Evolutionary conservation across 2,329 filamentous ascomycete genomes (phyloP).

Genomic region (Sclerotinia borealis): DNA sequence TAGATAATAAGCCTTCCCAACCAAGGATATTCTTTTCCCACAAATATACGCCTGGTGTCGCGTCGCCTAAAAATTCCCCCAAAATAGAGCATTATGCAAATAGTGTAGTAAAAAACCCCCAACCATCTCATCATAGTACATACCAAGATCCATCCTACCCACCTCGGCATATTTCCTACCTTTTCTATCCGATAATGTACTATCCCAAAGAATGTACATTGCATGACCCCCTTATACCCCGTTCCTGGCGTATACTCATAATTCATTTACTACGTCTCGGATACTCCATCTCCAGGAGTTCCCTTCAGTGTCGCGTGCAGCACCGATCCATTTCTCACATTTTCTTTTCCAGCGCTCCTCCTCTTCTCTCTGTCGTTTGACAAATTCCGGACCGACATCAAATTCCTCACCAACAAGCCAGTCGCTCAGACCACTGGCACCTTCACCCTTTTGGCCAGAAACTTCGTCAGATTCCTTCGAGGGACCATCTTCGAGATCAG

Average conservation of each 20-base stretch:
- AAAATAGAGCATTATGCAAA: conserved; percentile 11
- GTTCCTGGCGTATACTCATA: conserved; percentile 9
- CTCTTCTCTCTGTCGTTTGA: conserved; percentile 81
- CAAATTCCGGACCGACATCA: conserved; percentile 91
- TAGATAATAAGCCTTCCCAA: not conserved
- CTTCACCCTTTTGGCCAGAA: conserved; percentile 50
- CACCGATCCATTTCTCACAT: conserved; percentile 76
- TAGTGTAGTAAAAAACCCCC: not conserved
- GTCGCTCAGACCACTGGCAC: conserved; percentile 47
- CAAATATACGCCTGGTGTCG: not conserved
- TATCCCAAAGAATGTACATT: conserved; percentile 14
- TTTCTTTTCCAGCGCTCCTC: conserved; percentile 87
- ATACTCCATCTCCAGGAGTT: conserved; percentile 75
- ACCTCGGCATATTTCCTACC: not conserved
- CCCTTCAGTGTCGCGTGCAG: conserved; percentile 43
- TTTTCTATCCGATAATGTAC: conserved; percentile 6
- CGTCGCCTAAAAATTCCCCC: not conserved
- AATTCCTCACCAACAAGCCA: conserved; percentile 94
- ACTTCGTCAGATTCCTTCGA: conserved; percentile 37
- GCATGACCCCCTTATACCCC: not conserved
- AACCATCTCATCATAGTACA: conserved; percentile 11
- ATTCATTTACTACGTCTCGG: conserved; percentile 46
- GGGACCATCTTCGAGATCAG: conserved; percentile 69
- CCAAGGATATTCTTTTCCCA: conserved; percentile 1
- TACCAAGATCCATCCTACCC: conserved; percentile 7